phyloP scores from a whole-genome alignment of 2,329 filamentous ascomycete genomes.

The Zelopaecilomyces penicillatus region DNA sequence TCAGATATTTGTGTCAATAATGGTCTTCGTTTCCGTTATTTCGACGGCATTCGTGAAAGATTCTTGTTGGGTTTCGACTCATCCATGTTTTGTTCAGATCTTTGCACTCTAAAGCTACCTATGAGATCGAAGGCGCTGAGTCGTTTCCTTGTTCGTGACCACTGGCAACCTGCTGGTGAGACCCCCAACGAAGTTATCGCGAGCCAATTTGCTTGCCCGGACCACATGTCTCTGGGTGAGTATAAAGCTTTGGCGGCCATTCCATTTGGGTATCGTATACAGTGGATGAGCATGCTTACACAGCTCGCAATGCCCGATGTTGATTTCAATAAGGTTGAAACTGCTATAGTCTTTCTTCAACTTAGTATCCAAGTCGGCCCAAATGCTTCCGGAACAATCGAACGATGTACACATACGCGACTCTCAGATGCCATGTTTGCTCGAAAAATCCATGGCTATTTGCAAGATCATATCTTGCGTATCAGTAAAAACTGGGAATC shows the following conservation, averaged over 20 bases:
- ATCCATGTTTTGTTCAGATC: neutral
- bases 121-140: neutral
- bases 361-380: conserved; percentile 13
- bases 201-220: neutral
- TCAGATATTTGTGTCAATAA: conserved; percentile 16
- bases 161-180: neutral
- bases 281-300: conserved; percentile 13
- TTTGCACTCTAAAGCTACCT: conserved; percentile 13
- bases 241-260: conserved; percentile 8
- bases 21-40: conserved; percentile 14
- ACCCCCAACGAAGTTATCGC: conserved; percentile 1
- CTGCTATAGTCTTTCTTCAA: conserved; percentile 11
- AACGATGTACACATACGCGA: conserved; percentile 3
- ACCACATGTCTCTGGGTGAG: neutral
- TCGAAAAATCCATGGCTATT: neutral
- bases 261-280: conserved; percentile 10
- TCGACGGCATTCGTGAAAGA: neutral
- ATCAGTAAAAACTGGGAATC: conserved; percentile 17
- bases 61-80: conserved; percentile 2
- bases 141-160: neutral
- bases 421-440: conserved; percentile 7
- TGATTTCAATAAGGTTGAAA: conserved; percentile 16
- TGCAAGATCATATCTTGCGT: conserved; percentile 2
- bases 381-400: fast-evolving
- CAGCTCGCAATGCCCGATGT: conserved; percentile 15